phyloP scores from a whole-genome alignment of 345 rosid species.

The Brassica nigra region DNA sequence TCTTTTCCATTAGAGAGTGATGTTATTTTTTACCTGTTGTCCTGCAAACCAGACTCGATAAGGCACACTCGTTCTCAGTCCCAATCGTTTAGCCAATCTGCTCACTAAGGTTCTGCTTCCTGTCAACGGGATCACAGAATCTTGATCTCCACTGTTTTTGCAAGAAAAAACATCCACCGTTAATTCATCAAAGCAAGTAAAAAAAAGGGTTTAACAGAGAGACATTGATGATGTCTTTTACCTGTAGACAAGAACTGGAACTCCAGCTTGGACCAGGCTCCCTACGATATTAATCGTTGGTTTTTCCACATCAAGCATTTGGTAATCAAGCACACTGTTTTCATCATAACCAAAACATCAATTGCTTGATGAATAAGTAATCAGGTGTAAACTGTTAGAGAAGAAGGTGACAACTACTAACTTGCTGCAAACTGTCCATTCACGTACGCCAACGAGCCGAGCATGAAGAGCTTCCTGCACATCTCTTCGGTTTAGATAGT shows the following conservation, averaged over 20 bases:
- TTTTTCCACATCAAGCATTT: conserved; percentile 70
- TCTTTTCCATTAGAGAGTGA: not conserved
- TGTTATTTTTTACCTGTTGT: conserved; percentile 56
- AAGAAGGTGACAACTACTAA: conserved; percentile 39
- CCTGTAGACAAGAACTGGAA: conserved; percentile 91
- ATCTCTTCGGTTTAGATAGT: conserved; percentile 81
- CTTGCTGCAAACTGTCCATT: conserved; percentile 95
- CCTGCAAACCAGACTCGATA: conserved; percentile 92
- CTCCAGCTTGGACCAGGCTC: conserved; percentile 62
- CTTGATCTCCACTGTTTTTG: conserved; percentile 85
- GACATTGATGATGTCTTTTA: conserved; percentile 33
- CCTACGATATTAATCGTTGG: conserved; percentile 62
- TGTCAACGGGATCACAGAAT: conserved; percentile 85
- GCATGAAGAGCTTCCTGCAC: conserved; percentile 94
- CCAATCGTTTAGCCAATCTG: conserved; percentile 57
- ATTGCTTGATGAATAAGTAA: not conserved
- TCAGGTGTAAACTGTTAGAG: not conserved
- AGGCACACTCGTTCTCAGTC: conserved; percentile 61
- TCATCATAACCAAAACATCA: not conserved
- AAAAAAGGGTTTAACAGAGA: not conserved
- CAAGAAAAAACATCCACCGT: not conserved
- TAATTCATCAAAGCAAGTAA: not conserved
- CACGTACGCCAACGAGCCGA: conserved; percentile 72
- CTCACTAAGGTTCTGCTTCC: conserved; percentile 75
- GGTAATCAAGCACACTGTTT: conserved; percentile 77